Conservation (phyloP, 495 filamentous ascomycete species). For the Sporormia fimetaria region DNA sequence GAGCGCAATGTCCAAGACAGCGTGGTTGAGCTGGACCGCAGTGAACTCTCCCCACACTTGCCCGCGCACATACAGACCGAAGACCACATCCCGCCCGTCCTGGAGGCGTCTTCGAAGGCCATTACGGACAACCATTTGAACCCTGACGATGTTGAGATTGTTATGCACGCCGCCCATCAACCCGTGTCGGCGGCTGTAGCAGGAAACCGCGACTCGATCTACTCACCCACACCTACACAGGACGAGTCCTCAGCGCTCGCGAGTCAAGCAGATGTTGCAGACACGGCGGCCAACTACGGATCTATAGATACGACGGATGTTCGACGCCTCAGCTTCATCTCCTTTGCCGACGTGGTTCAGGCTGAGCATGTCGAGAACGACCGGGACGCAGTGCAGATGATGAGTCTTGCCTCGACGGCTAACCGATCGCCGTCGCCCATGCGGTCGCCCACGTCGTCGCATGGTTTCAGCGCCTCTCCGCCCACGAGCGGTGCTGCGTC, state of each 20-base stretch:
- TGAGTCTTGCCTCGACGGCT: conserved; percentile 40
- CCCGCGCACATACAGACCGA: conserved; percentile 83
- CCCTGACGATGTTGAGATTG: conserved; percentile 76
- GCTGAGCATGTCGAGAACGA: conserved; percentile 60
- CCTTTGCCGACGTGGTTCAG: conserved; percentile 90
- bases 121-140: conserved; percentile 70
- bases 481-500: conserved; percentile 56
- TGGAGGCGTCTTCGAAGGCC: conserved; percentile 78
- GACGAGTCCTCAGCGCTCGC: conserved; percentile 7
- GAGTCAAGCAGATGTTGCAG: not conserved
- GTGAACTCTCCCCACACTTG: conserved; percentile 61
- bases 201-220: conserved; percentile 17
- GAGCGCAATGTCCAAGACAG: conserved; percentile 86
- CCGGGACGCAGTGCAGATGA: conserved; percentile 50
- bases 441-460: conserved; percentile 55
- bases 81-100: conserved; percentile 80
- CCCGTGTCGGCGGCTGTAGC: conserved; percentile 53
- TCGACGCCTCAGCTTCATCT: conserved; percentile 81
- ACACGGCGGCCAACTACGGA: conserved; percentile 54
- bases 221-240: conserved; percentile 29
- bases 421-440: conserved; percentile 67
- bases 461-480: conserved; percentile 46
- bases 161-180: conserved; percentile 71
- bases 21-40: conserved; percentile 35
- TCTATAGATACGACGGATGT: conserved; percentile 63